Conservation (phyloP, 805 yeast species). For the Wickerhamomyces bisporus region DNA sequence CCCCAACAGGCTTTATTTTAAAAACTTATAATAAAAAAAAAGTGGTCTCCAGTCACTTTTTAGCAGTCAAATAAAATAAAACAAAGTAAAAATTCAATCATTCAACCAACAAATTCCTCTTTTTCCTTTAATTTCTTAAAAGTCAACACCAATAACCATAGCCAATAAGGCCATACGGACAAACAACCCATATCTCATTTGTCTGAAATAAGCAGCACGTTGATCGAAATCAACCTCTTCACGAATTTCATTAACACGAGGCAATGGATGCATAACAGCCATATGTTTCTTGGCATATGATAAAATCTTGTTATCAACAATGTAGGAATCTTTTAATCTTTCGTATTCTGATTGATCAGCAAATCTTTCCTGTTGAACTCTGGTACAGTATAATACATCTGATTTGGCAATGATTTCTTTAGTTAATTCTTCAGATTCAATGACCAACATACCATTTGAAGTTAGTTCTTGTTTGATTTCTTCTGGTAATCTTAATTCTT, state of each 20-base stretch:
- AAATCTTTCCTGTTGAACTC: conserved; percentile 97
- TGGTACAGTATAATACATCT: conserved; percentile 95
- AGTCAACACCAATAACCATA: conserved; percentile 95
- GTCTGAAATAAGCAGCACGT: conserved; percentile 99
- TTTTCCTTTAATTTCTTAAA: conserved; percentile 28
- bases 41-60: conserved; percentile 22
- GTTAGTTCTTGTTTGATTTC: conserved; percentile 62
- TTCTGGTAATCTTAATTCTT: conserved; percentile 79
- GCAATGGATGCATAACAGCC: conserved; percentile 99
- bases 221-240: conserved; percentile 99
- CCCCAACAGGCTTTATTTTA: background rate
- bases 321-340: conserved; percentile 83
- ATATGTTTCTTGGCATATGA: conserved; percentile 94
- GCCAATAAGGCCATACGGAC: conserved; percentile 99
- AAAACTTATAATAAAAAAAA: background rate
- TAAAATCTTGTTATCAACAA: conserved; percentile 88
- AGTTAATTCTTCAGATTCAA: conserved; percentile 73
- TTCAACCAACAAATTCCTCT: background rate
- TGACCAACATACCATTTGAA: conserved; percentile 61
- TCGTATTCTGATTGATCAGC: conserved; percentile 69
- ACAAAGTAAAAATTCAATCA: background rate
- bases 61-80: background rate
- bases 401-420: conserved; percentile 82
- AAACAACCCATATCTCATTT: conserved; percentile 96
- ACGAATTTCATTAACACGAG: conserved; percentile 92